Evolutionary conservation across 441 rosid genomes (phyloP), one percentile per base, ranked within the genome.

Genomic region (Jatropha multifida): DNA sequence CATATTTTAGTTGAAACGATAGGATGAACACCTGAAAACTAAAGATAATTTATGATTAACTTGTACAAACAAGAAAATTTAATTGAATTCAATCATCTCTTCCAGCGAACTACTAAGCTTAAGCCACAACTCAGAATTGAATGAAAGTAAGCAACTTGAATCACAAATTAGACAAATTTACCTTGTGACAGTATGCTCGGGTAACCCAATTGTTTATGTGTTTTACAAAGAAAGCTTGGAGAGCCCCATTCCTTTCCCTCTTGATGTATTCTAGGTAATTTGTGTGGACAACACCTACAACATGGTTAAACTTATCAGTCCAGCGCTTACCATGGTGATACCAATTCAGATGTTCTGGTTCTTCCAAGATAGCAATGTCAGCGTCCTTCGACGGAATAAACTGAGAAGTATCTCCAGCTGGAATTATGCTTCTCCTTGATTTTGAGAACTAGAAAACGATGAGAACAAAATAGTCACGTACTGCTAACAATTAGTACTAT

Each of bases 271-370:
- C 99, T 79, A 95, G 86, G 88, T 95, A 95, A 86, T 93, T 95
- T 72, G 99, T 95, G 86, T 95, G 99, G 67, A 93, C 96, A 76
- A 95, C 75, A 73, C 99, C 99, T 66, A 95, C 95, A 52, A 95
- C 99, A 80, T 93, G 94, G 83, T 93, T 93, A 86, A 93, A 95
- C 81, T 92, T 95, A 74, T 90, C 91, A 6, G 98, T 93, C 99
- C 99, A 93, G 48, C 97, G 95, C 81, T 83, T 92, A 67, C 98
- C 98, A 64, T 95, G 99, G 80, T 95, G 88, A 69, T 95, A 95
- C 99, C 99, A 95, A 83, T 93, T 95, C 79, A 95, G 85, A 77
- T 95, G 98, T 79, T 95, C 97, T 61, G 98, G 99, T 69, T 95
- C 99, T 87, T 95, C 99, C 49, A 95, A 89, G 71, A 95, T 88